A percentile compares a stretch with the other conserved stretches of the same genome.
phyloP scores from a whole-genome alignment of 2,329 filamentous ascomycete species.

The Mollisia scopiformis region DNA sequence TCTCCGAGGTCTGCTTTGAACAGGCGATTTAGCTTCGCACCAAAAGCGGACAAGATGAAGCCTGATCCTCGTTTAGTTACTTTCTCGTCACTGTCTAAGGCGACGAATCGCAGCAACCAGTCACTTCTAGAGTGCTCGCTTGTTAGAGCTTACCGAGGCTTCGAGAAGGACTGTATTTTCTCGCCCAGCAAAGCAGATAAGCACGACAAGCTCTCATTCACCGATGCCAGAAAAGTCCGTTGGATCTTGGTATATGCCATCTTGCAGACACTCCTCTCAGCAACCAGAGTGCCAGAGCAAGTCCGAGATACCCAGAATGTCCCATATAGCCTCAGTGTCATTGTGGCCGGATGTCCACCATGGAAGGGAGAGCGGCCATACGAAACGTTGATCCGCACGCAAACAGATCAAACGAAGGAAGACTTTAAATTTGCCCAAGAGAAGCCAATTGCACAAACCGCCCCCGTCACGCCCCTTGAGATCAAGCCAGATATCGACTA shows the following conservation, averaged over 20 bases:
- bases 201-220: slow-evolving; percentile 57
- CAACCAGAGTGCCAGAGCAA: slow-evolving; percentile 62
- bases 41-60: slow-evolving; percentile 43
- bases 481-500: slow-evolving; percentile 62
- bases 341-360: slow-evolving; percentile 29
- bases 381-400: slow-evolving; percentile 21
- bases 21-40: slow-evolving; percentile 28
- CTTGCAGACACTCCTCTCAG: slow-evolving; percentile 71
- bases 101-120: slow-evolving; percentile 47
- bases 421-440: slow-evolving; percentile 10
- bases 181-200: slow-evolving; percentile 57
- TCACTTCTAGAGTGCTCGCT: slow-evolving; percentile 48
- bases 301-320: slow-evolving; percentile 59
- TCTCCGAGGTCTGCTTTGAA: slow-evolving; percentile 34
- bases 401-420: slow-evolving; percentile 25
- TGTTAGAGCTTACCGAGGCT: slow-evolving; percentile 69
- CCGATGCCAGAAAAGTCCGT: slow-evolving; percentile 74
- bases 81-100: slow-evolving; percentile 53
- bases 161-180: slow-evolving; percentile 63
- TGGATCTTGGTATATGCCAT: slow-evolving; percentile 78
- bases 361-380: slow-evolving; percentile 29
- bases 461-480: slow-evolving; percentile 7
- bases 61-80: slow-evolving; percentile 52
- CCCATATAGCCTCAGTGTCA: slow-evolving; percentile 52
- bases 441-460: neutral